A percentile compares a stretch with the other conserved stretches of the same genome.
These are phyloP conservation scores for Panellus pusillus DNA, from an alignment of 768 basidiomycete species.

Conservation along the genomic window DNA sequence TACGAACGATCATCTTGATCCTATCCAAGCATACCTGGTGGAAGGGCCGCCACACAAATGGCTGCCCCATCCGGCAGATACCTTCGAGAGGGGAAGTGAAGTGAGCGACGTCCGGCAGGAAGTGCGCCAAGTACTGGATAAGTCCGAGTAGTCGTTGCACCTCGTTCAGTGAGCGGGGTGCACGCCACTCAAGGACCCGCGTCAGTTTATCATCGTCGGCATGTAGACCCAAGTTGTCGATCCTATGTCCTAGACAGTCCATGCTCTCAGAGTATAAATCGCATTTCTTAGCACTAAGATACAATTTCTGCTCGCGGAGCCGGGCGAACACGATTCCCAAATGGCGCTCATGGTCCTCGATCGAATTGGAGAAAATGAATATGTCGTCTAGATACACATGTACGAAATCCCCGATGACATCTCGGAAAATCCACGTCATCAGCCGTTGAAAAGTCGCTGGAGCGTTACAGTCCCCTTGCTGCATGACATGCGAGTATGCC, in stretches of 20 bases:
- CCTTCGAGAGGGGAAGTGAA: conserved; percentile 32
- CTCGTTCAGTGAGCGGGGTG: conserved; percentile 25
- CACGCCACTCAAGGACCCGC: conserved; percentile 28
- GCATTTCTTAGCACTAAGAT: conserved; percentile 28
- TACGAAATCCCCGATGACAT: conserved; percentile 29
- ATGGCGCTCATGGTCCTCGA: conserved; percentile 33
- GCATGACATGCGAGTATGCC: conserved; percentile 37
- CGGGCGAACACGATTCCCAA: conserved; percentile 26
- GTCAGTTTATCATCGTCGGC: conserved; percentile 32
- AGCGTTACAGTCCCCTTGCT: conserved; percentile 32
- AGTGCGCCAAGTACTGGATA: conserved; percentile 32
- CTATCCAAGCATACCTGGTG: conserved; percentile 25
- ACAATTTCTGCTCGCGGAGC: conserved; percentile 25
- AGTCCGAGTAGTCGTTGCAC: conserved; percentile 35
- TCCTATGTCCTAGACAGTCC: conserved; percentile 34
- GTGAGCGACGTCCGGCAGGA: conserved; percentile 34
- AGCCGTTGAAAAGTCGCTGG: conserved; percentile 31
- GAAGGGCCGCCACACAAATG: conserved; percentile 28
- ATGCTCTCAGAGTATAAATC: conserved; percentile 25
- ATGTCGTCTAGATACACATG: conserved; percentile 40
- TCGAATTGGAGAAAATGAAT: conserved; percentile 31
- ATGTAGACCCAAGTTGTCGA: conserved; percentile 32
- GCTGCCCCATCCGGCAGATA: conserved; percentile 27
- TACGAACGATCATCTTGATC: conserved; percentile 24
- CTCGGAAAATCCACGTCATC: conserved; percentile 31